Base-by-base conservation (phyloP, 768 basidiomycete species). In the Kockovaella imperatae region DNA sequence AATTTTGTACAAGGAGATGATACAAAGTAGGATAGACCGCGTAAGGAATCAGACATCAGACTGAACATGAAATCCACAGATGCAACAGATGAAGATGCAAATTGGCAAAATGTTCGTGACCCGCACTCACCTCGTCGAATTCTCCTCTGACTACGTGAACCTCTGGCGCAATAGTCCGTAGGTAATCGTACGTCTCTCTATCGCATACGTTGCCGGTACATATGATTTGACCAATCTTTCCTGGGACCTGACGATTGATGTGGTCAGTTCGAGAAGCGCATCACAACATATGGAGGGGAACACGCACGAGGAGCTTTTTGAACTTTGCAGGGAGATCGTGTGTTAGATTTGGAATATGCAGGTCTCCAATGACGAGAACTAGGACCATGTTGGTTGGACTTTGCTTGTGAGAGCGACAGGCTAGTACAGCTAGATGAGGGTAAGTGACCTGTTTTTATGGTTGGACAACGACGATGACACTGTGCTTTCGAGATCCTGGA, bases 161-260 rank as follows among this genome's bases (percentile, higher is more conserved):
- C 64, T 96, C 95, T 8, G 86, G 82, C 15, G 87, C 83, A n/a
- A 99, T 86, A 13, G 87, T 89, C 56, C 87, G 78, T 20, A 99
- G 77, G 75, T 95, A 97, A 59, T 96, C 95, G 72, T 86, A 90
- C 5, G 95, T 97, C 73, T 97, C 93, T 63, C 84, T 83, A 74
- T 99, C 95, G 71, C 88, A 91, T 20, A 96, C 84, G 68, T 97
- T 97, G 39, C 95, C 95, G 0, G 93, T 97, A 70, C 89, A 95
- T 21, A 97, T 77, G 50, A 97, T 95, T 71, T 97, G 93, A 54
- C 91, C 87, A 36, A 99, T 97, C 72, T 99, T 99, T 18, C 95
- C 95, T 17, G 86, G 86, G 4, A 87, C 83, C 44, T 68, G 67
- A 59, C 8, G 14, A 5, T 23, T n/a, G 17, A 6, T 26, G 34